phyloP scores from a whole-genome alignment of 208 protist genomes.

The Leishmania mexicana region DNA sequence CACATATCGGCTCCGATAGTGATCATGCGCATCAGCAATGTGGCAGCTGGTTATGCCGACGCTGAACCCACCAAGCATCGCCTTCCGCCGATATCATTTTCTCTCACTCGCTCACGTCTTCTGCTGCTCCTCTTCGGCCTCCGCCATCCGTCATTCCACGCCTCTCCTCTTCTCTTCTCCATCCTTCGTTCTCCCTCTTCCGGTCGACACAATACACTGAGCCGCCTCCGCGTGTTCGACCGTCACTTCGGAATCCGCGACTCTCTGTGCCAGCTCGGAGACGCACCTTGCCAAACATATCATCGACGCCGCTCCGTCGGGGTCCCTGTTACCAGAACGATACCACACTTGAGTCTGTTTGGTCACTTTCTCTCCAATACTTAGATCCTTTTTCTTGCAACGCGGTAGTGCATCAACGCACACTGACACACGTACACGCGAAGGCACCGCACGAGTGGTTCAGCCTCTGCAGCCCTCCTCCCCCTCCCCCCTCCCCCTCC shows the following conservation, averaged over 20 bases:
- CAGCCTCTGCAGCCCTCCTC: neutral
- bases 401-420: neutral
- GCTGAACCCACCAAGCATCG: neutral
- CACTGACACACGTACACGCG: neutral
- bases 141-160: neutral
- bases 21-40: too few species aligned
- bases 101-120: neutral
- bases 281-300: neutral
- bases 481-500: neutral
- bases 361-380: neutral
- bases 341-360: neutral
- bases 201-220: neutral
- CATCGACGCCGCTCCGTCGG: neutral
- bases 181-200: neutral
- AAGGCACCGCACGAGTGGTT: neutral
- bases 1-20: neutral
- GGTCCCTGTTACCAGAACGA: neutral
- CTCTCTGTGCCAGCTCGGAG: neutral
- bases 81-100: conserved; percentile 3
- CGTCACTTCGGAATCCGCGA: neutral
- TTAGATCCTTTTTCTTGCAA: neutral
- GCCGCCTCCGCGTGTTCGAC: neutral
- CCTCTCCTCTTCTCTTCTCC: neutral
- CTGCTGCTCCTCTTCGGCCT: neutral
- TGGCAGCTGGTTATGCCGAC: neutral